A percentile compares a stretch with the other conserved stretches of the same genome.
phyloP scores from a whole-genome alignment of 176 grass and related monocot genomes.

The Zea luxurians region DNA sequence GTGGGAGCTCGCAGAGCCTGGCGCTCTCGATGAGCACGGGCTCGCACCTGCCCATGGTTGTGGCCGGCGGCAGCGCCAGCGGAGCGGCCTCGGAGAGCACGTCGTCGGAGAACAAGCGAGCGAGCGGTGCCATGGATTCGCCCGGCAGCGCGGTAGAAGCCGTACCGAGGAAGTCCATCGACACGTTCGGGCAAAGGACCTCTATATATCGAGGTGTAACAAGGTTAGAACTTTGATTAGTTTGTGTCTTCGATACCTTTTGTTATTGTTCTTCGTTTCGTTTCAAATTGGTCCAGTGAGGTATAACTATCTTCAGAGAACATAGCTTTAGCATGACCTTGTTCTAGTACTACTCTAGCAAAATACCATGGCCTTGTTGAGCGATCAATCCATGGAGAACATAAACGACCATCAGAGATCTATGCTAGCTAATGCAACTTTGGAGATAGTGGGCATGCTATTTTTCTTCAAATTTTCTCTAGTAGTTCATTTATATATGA shows the following conservation, averaged over 20 bases:
- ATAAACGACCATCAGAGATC: slow-evolving; percentile 30
- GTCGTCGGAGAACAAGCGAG: slow-evolving; percentile 65
- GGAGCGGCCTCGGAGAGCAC: slow-evolving; percentile 53
- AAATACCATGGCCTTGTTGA: slow-evolving; percentile 13
- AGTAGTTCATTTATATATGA: not conserved
- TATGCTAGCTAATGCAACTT: not conserved
- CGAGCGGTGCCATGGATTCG: slow-evolving; percentile 55
- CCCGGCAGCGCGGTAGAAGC: slow-evolving; percentile 44
- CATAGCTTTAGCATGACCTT: not conserved
- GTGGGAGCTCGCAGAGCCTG: slow-evolving; percentile 55
- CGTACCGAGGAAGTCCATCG: slow-evolving; percentile 64
- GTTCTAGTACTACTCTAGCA: not conserved
- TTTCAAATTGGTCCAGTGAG: slow-evolving; percentile 35
- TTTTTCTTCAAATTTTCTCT: not conserved
- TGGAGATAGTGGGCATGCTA: not conserved
- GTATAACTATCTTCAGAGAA: not conserved
- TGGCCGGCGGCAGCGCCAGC: slow-evolving; percentile 16
- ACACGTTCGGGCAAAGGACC: slow-evolving; percentile 95
- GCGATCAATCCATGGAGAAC: slow-evolving; percentile 29
- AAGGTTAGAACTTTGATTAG: slow-evolving; percentile 48
- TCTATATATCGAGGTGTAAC: slow-evolving; percentile 92
- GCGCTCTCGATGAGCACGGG: slow-evolving; percentile 95
- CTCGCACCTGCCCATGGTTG: slow-evolving; percentile 50
- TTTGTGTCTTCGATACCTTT: slow-evolving; percentile 23
- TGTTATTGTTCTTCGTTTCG: not conserved